Conservation (phyloP, 1,284 basidiomycete species). For the Malassezia yamatoensis region DNA sequence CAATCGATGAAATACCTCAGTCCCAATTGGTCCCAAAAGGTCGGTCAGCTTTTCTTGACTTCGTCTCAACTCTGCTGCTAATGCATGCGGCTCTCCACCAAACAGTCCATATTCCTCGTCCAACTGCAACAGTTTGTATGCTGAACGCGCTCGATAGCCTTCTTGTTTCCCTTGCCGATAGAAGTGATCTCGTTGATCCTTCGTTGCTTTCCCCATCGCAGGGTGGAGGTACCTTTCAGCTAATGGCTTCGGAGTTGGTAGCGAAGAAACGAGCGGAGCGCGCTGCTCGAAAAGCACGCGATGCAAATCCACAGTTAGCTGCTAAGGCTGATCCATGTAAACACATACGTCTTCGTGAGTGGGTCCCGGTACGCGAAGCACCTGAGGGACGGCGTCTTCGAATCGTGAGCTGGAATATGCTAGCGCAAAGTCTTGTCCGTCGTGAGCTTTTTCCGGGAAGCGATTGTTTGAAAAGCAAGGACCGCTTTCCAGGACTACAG, state of each 20-base stretch:
- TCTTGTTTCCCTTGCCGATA: slow-evolving; percentile 51
- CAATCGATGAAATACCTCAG: neutral
- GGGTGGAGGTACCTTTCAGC: neutral
- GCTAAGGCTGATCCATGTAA: neutral
- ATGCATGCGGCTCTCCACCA: slow-evolving; percentile 26
- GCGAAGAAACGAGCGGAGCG: slow-evolving; percentile 12
- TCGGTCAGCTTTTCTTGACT: neutral
- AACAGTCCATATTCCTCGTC: slow-evolving; percentile 55
- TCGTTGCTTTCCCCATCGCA: slow-evolving; percentile 44
- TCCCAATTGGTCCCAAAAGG: neutral
- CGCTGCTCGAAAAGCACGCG: slow-evolving; percentile 1
- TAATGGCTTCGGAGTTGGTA: slow-evolving; percentile 5
- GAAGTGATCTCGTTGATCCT: slow-evolving; percentile 54
- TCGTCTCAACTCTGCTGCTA: neutral
- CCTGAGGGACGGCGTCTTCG: neutral
- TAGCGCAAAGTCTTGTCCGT: slow-evolving; percentile 49
- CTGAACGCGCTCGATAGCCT: slow-evolving; percentile 54
- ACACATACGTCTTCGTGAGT: neutral
- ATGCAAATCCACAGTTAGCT: neutral
- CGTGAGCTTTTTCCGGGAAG: slow-evolving; percentile 49
- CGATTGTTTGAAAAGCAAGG: slow-evolving; percentile 49
- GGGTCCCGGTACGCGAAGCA: slow-evolving; percentile 3
- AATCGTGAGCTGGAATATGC: slow-evolving; percentile 42
- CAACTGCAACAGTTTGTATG: slow-evolving; percentile 53
- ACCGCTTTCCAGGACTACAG: slow-evolving; percentile 32